phyloP scores from a whole-genome alignment of 805 yeast genomes.

The Kluyveromyces nonfermentans region DNA sequence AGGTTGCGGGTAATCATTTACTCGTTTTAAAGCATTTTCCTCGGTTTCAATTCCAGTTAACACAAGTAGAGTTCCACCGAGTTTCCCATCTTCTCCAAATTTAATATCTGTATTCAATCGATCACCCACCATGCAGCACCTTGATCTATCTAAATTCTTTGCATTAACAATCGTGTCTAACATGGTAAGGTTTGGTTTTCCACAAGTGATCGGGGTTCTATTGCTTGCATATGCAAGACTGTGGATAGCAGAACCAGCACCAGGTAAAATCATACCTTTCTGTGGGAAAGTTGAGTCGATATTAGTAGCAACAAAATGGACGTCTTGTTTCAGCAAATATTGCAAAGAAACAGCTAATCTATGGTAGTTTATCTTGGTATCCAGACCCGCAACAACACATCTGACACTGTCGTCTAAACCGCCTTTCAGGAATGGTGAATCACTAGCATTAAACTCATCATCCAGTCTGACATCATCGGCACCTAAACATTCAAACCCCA shows the following conservation, averaged over 20 bases:
- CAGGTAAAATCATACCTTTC: slow-evolving; percentile 78
- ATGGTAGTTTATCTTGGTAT: slow-evolving; percentile 66
- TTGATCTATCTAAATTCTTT: slow-evolving; percentile 41
- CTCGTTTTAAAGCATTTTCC: slow-evolving; percentile 38
- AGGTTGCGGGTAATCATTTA: slow-evolving; percentile 38
- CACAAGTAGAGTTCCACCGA: slow-evolving; percentile 73
- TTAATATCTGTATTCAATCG: slow-evolving; percentile 90
- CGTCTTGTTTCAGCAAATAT: slow-evolving; percentile 51
- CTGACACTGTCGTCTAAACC: slow-evolving; percentile 68
- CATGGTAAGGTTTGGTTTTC: slow-evolving; percentile 87
- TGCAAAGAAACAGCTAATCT: slow-evolving; percentile 75
- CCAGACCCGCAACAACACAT: slow-evolving; percentile 85
- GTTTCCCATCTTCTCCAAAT: slow-evolving; percentile 81
- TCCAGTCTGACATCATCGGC: slow-evolving; percentile 62
- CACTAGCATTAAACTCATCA: slow-evolving; percentile 46
- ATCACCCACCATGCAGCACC: slow-evolving; percentile 91
- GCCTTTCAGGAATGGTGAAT: slow-evolving; percentile 36
- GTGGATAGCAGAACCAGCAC: slow-evolving; percentile 89
- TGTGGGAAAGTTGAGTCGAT: slow-evolving; percentile 92
- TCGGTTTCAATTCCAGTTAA: slow-evolving; percentile 87
- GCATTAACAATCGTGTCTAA: slow-evolving; percentile 77
- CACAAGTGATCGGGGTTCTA: slow-evolving; percentile 83
- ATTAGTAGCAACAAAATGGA: slow-evolving; percentile 84
- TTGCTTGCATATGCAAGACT: slow-evolving; percentile 66
- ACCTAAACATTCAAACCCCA: slow-evolving; percentile 74